These are phyloP conservation scores for Microbotryum saponariae DNA, from an alignment of 1,284 basidiomycete species.

Conservation along the genomic window DNA sequence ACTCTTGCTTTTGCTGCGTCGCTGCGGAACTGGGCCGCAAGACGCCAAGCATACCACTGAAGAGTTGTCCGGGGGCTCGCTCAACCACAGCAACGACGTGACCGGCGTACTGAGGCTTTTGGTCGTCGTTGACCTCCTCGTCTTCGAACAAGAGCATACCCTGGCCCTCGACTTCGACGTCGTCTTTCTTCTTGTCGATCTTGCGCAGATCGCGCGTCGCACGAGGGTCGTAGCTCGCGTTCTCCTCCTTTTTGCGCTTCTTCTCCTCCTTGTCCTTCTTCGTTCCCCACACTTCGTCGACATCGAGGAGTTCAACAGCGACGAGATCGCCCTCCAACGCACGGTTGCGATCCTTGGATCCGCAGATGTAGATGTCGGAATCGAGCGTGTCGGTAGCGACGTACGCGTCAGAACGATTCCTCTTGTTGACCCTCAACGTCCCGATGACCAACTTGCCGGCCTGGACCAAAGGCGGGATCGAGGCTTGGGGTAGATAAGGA, in stretches of 20 bases:
- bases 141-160: slow-evolving; percentile 94
- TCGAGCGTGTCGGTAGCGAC: slow-evolving; percentile 98
- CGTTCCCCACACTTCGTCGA: slow-evolving; percentile 96
- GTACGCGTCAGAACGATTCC: slow-evolving; percentile 85
- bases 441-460: slow-evolving; percentile 98
- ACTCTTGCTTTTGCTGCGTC: slow-evolving; percentile 98
- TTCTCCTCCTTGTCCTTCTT: slow-evolving; percentile 99
- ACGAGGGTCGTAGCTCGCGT: slow-evolving; percentile 77
- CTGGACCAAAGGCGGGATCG: slow-evolving; percentile 90
- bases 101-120: slow-evolving; percentile 71
- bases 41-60: slow-evolving; percentile 92
- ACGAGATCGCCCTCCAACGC: slow-evolving; percentile 98
- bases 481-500: slow-evolving; percentile 95
- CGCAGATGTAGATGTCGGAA: slow-evolving; percentile 78
- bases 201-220: slow-evolving; percentile 56
- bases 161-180: slow-evolving; percentile 98
- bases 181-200: slow-evolving; percentile 99
- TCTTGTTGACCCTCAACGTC: slow-evolving; percentile 95
- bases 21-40: slow-evolving; percentile 94
- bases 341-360: slow-evolving; percentile 93
- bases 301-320: slow-evolving; percentile 94
- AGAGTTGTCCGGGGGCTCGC: slow-evolving; percentile 95
- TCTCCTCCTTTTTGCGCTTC: slow-evolving; percentile 99
- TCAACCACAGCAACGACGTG: slow-evolving; percentile 56
- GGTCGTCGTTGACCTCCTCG: slow-evolving; percentile 91